Conservation (phyloP, 495 filamentous ascomycete species). For the Penicillium silybi region DNA sequence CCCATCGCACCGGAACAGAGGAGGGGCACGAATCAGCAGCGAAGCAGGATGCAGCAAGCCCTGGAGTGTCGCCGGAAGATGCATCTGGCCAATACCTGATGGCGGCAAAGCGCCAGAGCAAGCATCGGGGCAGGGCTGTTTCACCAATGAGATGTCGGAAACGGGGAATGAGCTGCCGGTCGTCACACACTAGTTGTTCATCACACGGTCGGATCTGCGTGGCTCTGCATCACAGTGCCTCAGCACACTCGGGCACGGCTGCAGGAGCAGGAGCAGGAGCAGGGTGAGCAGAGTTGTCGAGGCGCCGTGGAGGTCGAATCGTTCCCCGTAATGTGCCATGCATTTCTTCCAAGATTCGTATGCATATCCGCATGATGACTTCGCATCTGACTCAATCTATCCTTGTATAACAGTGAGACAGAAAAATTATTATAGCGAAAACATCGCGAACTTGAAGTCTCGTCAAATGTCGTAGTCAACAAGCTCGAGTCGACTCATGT, state of each 20-base stretch:
- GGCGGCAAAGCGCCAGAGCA: conserved; percentile 37
- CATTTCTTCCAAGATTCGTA: not conserved
- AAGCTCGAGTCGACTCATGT: not conserved
- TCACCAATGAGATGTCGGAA: conserved; percentile 34
- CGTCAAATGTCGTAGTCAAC: no score
- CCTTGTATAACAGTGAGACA: no score
- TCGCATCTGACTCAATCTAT: not conserved
- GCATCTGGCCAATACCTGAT: conserved; percentile 42
- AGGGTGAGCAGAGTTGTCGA: conserved; percentile 15
- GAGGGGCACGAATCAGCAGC: conserved; percentile 35
- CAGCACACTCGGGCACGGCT: conserved; percentile 8
- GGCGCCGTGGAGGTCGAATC: conserved; percentile 11
- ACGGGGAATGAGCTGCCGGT: conserved; percentile 19
- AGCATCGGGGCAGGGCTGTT: conserved; percentile 15
- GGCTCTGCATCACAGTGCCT: conserved; percentile 18
- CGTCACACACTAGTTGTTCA: conserved; percentile 45
- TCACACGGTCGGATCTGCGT: conserved; percentile 29
- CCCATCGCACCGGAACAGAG: conserved; percentile 26
- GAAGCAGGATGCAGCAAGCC: conserved; percentile 12
- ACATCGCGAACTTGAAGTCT: no score
- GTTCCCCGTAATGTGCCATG: conserved; percentile 1
- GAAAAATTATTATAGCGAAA: no score
- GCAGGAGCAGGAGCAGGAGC: conserved; percentile 3
- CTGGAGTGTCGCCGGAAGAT: conserved; percentile 29
- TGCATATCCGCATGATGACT: not conserved